phyloP scores from a whole-genome alignment of 345 rosid species.

The Anacardium occidentale region DNA sequence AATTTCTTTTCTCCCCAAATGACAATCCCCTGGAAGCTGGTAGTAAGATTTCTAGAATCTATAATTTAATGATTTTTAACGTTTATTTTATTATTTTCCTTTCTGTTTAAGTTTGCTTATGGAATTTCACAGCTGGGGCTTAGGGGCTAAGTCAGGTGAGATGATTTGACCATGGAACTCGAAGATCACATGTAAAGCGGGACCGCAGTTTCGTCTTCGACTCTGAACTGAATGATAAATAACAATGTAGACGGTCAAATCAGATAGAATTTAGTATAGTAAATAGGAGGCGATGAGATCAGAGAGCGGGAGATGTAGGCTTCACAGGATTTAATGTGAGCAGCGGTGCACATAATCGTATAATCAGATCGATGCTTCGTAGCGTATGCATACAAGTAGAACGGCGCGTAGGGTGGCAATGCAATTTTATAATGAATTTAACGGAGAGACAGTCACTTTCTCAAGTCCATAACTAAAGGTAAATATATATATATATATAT shows the following conservation, averaged over 20 bases:
- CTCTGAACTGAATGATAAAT: background rate
- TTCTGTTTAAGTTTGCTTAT: background rate
- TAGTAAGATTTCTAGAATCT: conserved; percentile 42
- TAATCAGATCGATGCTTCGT: background rate
- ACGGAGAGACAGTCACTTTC: conserved; percentile 42
- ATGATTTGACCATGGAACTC: conserved; percentile 10
- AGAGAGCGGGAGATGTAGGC: background rate
- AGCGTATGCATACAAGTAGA: background rate
- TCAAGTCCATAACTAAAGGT: conserved; percentile 20
- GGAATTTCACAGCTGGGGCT: conserved; percentile 29
- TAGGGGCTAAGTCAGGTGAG: conserved; percentile 17
- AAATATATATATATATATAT: background rate
- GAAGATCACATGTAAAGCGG: conserved; percentile 25
- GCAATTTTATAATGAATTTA: conserved; percentile 13
- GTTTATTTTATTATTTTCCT: background rate
- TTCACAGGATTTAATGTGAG: background rate
- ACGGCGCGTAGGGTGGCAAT: conserved; percentile 23
- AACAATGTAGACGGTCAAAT: conserved; percentile 6
- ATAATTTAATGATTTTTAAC: conserved; percentile 23
- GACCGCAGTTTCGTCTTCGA: conserved; percentile 10
- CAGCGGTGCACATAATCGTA: background rate
- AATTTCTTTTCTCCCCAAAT: background rate
- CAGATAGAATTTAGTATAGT: background rate
- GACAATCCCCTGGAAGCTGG: conserved; percentile 19
- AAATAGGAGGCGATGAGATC: background rate